phyloP scores from a whole-genome alignment of 2,329 filamentous ascomycete genomes.

The Lachnellula occidentalis region DNA sequence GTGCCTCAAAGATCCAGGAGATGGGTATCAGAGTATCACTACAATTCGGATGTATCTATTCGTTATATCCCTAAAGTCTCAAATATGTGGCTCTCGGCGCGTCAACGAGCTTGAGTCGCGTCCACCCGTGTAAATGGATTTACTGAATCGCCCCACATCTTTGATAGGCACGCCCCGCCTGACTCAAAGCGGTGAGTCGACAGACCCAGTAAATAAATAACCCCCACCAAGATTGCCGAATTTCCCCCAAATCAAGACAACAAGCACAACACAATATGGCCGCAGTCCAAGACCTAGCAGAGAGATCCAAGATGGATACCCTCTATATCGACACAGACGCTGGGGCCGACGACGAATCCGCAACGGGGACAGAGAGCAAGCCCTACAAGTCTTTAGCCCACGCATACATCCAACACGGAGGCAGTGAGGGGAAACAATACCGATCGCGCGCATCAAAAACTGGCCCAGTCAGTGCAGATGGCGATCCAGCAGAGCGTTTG shows the following conservation, averaged over 20 bases:
- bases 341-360: conserved; percentile 63
- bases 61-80: background rate
- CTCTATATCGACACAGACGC: conserved; percentile 78
- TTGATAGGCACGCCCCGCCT: background rate
- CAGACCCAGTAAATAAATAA: background rate
- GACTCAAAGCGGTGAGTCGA: conserved; percentile 15
- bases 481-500: conserved; percentile 57
- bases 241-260: conserved; percentile 17
- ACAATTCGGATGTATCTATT: background rate
- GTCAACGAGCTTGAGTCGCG: conserved; percentile 10
- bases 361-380: conserved; percentile 62
- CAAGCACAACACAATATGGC: conserved; percentile 23
- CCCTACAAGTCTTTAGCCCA: conserved; percentile 79
- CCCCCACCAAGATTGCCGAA: conserved; percentile 11
- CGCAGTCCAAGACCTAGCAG: conserved; percentile 43
- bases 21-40: background rate
- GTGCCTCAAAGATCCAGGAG: background rate
- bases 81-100: conserved; percentile 6
- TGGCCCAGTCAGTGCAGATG: conserved; percentile 52
- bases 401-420: conserved; percentile 66
- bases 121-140: conserved; percentile 18
- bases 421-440: conserved; percentile 54
- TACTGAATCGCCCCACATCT: conserved; percentile 4
- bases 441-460: conserved; percentile 63
- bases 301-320: conserved; percentile 43